These are phyloP conservation scores for Hemisphaericaspora subhashii DNA, from an alignment of 1,139 yeast species.

Conservation along the genomic window DNA sequence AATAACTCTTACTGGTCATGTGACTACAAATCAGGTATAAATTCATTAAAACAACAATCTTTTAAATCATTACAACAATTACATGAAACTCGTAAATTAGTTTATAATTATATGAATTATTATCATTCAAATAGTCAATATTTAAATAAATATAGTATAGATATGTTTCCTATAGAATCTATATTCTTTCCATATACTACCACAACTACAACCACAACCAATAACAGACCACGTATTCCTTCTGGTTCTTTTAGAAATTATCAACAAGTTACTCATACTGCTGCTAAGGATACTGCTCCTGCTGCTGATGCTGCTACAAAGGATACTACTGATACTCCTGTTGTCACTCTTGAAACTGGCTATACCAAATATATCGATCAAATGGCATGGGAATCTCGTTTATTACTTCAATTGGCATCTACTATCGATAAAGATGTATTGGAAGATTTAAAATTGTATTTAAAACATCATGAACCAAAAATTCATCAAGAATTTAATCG, in stretches of 20 bases:
- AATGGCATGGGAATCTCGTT: slow-evolving; percentile 25
- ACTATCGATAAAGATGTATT: slow-evolving; percentile 38
- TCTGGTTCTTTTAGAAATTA: neutral
- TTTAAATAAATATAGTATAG: slow-evolving; percentile 28
- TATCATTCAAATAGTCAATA: slow-evolving; percentile 39
- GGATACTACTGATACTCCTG: neutral
- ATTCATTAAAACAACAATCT: slow-evolving; percentile 31
- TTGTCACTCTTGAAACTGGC: slow-evolving; percentile 16
- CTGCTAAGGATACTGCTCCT: neutral
- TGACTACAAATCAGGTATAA: slow-evolving; percentile 42
- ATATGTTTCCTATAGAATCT: slow-evolving; percentile 25
- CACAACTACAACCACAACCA: neutral
- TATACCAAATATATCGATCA: slow-evolving; percentile 16
- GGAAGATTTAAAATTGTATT: slow-evolving; percentile 35
- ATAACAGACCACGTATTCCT: neutral
- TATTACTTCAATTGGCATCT: slow-evolving; percentile 30
- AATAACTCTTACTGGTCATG: slow-evolving; percentile 45
- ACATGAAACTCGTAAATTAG: slow-evolving; percentile 43
- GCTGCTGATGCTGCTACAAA: neutral
- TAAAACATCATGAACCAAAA: slow-evolving; percentile 40
- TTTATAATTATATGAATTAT: slow-evolving; percentile 40
- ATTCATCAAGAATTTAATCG: slow-evolving; percentile 26
- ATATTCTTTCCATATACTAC: slow-evolving; percentile 17
- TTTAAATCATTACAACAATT: slow-evolving; percentile 37
- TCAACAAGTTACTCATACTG: neutral